These are phyloP conservation scores for Calonectria hawksworthii DNA, from an alignment of 2,329 filamentous ascomycete species.

Conservation along the genomic window DNA sequence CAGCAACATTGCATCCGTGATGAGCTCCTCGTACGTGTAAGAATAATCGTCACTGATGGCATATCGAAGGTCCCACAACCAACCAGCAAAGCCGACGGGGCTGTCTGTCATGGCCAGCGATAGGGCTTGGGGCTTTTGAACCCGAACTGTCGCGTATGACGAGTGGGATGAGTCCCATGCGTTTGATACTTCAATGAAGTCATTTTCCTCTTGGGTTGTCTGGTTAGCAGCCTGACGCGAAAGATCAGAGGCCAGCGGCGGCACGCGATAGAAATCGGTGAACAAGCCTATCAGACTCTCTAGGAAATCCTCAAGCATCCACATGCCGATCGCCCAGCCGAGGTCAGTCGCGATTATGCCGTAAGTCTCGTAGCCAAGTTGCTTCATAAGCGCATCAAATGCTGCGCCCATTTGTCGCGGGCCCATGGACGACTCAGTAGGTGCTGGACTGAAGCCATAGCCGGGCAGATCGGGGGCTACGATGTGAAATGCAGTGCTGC, in stretches of 20 bases:
- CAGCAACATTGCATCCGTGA: conserved; percentile 20
- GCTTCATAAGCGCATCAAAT: conserved; percentile 32
- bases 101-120: conserved; percentile 14
- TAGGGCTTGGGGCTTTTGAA: conserved; percentile 1
- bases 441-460: conserved; percentile 39
- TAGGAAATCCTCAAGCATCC: not conserved
- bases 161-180: not conserved
- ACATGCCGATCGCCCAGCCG: conserved; percentile 19
- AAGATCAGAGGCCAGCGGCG: not conserved
- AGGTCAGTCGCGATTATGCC: conserved; percentile 30
- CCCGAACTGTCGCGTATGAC: conserved; percentile 7
- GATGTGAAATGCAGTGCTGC: conserved; percentile 23
- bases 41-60: conserved; percentile 6
- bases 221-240: not conserved
- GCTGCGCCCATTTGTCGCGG: conserved; percentile 25
- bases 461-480: conserved; percentile 37
- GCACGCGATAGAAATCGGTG: not conserved
- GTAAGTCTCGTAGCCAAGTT: conserved; percentile 35
- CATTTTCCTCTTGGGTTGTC: conserved; percentile 3
- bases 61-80: conserved; percentile 17
- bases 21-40: conserved; percentile 2
- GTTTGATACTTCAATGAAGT: not conserved
- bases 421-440: conserved; percentile 26
- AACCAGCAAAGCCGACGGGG: conserved; percentile 14
- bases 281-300: not conserved